Conservation (phyloP, 2,329 filamentous ascomycete species). For the Metarhizium album region DNA sequence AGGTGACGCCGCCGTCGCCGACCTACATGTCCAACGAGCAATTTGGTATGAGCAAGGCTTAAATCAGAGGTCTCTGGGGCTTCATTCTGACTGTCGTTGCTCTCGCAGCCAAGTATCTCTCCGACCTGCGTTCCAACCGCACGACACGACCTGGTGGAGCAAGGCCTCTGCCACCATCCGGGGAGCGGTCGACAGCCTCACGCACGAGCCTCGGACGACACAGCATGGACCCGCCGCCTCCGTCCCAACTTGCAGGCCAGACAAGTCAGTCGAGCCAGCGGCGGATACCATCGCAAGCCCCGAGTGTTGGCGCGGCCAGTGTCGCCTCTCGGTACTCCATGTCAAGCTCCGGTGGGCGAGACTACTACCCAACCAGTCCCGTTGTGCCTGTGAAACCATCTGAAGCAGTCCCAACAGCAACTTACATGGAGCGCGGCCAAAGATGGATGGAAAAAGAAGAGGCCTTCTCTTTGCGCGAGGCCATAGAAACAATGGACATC, state of each 20-base stretch:
- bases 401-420: conserved; percentile 52
- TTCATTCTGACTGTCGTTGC: conserved; percentile 1
- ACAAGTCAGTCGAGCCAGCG: conserved; percentile 14
- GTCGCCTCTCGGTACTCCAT: conserved; percentile 40
- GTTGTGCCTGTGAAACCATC: conserved; percentile 41
- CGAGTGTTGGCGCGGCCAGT: conserved; percentile 34
- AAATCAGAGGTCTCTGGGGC: background rate
- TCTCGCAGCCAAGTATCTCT: conserved; percentile 54
- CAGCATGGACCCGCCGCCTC: conserved; percentile 20
- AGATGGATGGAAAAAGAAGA: conserved; percentile 78
- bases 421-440: conserved; percentile 63
- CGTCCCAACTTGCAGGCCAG: conserved; percentile 17
- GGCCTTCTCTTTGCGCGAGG: conserved; percentile 55
- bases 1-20: conserved; percentile 50
- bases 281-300: conserved; percentile 20
- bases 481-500: conserved; percentile 63
- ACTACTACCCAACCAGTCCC: conserved; percentile 38
- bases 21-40: conserved; percentile 58
- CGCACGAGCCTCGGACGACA: conserved; percentile 19
- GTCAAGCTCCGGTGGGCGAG: conserved; percentile 31
- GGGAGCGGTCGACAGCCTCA: conserved; percentile 18
- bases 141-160: conserved; percentile 59
- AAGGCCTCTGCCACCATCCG: conserved; percentile 44
- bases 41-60: conserved; percentile 38
- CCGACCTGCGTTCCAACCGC: conserved; percentile 58